Base-by-base conservation (phyloP, 768 basidiomycete genomes). In the Tubosaeta sp. region DNA sequence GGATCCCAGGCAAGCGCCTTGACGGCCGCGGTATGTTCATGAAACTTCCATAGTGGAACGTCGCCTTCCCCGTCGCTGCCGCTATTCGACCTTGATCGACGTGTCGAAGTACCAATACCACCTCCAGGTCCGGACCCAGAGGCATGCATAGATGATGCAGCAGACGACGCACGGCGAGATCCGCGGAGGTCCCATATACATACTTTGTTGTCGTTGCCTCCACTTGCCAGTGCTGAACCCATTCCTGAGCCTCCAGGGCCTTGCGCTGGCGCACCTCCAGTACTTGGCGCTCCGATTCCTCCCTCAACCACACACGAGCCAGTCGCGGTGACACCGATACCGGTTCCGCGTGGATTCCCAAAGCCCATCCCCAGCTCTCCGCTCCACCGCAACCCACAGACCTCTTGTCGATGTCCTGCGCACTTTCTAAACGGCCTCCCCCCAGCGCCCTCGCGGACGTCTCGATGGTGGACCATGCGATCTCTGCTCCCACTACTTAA, bases 1-100 rank as follows among this genome's bases (percentile, higher is more conserved):
- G 95, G 95, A 68, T 93, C 95, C 95, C 97, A 99, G 6, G 95
- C 94, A 27, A 99, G 85, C 6, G 95, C 95, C 64, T 98, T 98
- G 50, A 99, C 95, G 4, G 95, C 95, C 2, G 97, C 95, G 3
- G 87, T 88, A 66, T 99, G 95, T 56, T 99, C 94, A 53, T 93
- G 91, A 67, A 97, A 99, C 66, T 91, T 91, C 83, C 86, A 97
- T 9, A 97, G 70, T 2, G 95, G 97, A 25, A 76, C 68, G 53
- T 86, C 84, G 0, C 75, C 76, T 6, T 70, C 65, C 2, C 58
- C 54, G 3, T 67, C 67, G 7, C 70, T 60, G 12, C 61, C 41
- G 22, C 65, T 62, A 48, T 62, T 65, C 26, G 63, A 66, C 29
- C 65, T 65, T 26, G 62, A 55, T 16, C 59, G 55, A 29, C 53